Evolutionary conservation across 2,329 filamentous ascomycete genomes (phyloP), one percentile per base, ranked within the genome.

Genomic region (Beauveria medogensis): DNA sequence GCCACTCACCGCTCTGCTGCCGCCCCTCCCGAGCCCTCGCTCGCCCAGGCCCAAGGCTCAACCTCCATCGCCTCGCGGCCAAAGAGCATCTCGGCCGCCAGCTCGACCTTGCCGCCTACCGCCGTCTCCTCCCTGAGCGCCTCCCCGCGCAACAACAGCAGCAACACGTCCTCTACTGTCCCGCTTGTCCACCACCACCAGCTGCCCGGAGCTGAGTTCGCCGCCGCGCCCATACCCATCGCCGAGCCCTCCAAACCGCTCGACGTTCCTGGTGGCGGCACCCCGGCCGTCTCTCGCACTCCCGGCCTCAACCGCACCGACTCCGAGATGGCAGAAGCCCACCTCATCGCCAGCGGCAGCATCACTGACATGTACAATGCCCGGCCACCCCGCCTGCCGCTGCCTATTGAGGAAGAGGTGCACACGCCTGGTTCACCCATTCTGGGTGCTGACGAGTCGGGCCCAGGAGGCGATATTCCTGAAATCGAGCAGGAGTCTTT

Each of bases 351-450:
- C 60, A 81, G 80, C 64, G 82, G 74, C 72, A 87, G 84, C 68
- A 73, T 87, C 65, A 85, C 84, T 65, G 83, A 85, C 66, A 82
- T 87, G 77, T 87, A 86, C 68, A 75, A 83, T 68, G 78, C 81
- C 62, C 82, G 89, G n/a, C 93, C 93, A 51, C 93, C 93, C 55
- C 88, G 93, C 63, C 80, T 97, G 69, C 93, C 93, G 62, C 83
- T 97, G 62, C 92, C 93, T 59, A 97, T 97, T 68, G 92, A 95
- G 68, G 91, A 97, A 78, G 92, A 96, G 72, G 83, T 90, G 16
- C 88, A 94, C 67, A 91, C 89, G 1, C 93, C 93, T 1, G 92
- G 92, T 28, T 97, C 92, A 50, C 93, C 93, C 59, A 93, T 96
- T 65, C 84, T 93, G 64, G 85, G 88, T 7, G 83, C 91, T 1